Evolutionary conservation across 495 filamentous ascomycete genomes (phyloP), one percentile per base, ranked within the genome.

Genomic region (Tuber magnatum): DNA sequence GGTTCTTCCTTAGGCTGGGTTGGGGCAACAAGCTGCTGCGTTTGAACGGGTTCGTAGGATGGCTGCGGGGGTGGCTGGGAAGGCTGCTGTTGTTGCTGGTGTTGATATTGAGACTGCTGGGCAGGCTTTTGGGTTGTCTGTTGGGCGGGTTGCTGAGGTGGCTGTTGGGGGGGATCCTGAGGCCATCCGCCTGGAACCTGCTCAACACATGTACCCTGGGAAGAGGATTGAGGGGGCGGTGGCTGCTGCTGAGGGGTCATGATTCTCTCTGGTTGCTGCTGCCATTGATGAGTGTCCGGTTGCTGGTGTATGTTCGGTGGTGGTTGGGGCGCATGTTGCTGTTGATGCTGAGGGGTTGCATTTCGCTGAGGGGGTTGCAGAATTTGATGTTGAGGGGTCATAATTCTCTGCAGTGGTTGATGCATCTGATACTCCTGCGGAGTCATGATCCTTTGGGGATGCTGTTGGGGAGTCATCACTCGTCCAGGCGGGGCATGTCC

Each of bases 1-100:
- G 74, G 61, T 22, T 78, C 77, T 43, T 82, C 77, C 24, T 76
- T 74, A 22, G 74, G 48, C 32, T 73, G 73, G 70, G 18, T 39
- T 1, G 39, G 38, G 6, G 28, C 56, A 35, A 28, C n/a, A 1
- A 56, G 69, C 16, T 70, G 68, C 40, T 77, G 77, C 0, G 77
- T 75, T 35, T 72, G 73, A 3, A 68, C 69, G 22, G 48, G 44
- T n/a, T 65, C 56, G 18, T 12, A 20, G 16, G 56, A 35, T 3
- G 28, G 28, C 28, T 65, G 56, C 16, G 28, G 1, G 3, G 69
- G 38, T 22, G 38, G 38, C 24, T 40, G 69, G 69, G 35, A 41
- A 35, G 32, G 70, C 16, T 48, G 74, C 28, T 38, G 41, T 38
- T 35, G 70, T 43, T 61, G 74, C 61, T 10, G 48, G 70, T 65